These are phyloP conservation scores for Parachlorella kessleri DNA, from an alignment of 139 green algal genomes.

Conservation along the genomic window DNA sequence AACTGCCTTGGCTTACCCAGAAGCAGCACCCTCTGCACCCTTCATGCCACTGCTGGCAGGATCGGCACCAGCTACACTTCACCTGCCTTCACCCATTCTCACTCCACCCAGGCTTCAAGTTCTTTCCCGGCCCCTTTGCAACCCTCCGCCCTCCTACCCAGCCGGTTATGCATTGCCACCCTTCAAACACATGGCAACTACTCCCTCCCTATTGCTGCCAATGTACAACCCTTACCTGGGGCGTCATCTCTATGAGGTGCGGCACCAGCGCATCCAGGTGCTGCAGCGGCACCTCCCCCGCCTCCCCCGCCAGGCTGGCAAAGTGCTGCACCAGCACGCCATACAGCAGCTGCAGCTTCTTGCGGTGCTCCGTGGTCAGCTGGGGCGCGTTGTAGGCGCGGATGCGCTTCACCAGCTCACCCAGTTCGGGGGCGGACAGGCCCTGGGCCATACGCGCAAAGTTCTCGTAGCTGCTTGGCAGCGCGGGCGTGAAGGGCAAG, in stretches of 20 bases:
- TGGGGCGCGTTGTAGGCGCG: conserved; percentile 70
- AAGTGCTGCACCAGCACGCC: conserved; percentile 94
- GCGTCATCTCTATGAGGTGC: conserved; percentile 65
- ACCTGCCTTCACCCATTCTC: no score
- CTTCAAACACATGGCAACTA: no score
- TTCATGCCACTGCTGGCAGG: no score
- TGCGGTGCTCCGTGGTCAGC: conserved; percentile 73
- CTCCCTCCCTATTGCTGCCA: no score
- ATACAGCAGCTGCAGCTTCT: conserved; percentile 87
- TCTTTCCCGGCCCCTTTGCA: no score
- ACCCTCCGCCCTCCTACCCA: no score
- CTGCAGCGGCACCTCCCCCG: conserved; percentile 39
- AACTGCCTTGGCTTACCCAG: no score
- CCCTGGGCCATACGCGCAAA: conserved; percentile 60
- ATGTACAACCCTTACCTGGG: no score
- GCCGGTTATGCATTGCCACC: no score
- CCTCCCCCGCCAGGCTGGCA: conserved; percentile 61
- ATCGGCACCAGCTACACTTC: no score
- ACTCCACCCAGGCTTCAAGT: no score
- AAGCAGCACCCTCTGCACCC: no score
- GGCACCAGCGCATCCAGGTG: conserved; percentile 75
- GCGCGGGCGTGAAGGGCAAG: conserved; percentile 80
- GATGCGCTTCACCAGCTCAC: conserved; percentile 71
- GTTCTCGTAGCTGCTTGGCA: conserved; percentile 74
- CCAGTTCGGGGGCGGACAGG: conserved; percentile 59